These are phyloP conservation scores for Solanum phureja DNA, from an alignment of 257 asterid species.

Conservation along the genomic window DNA sequence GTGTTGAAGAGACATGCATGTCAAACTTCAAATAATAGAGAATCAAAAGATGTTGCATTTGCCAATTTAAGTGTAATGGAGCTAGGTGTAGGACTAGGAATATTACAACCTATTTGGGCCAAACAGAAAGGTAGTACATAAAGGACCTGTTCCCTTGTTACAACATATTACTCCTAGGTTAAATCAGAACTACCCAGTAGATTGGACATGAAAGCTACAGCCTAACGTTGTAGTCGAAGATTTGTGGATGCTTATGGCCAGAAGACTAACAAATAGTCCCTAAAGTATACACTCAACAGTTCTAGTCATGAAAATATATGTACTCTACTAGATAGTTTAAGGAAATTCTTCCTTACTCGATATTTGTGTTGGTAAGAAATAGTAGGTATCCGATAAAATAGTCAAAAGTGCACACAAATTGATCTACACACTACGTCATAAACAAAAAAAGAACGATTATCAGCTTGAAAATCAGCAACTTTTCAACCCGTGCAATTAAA, in stretches of 20 bases:
- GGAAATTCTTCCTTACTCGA: background rate
- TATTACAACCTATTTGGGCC: background rate
- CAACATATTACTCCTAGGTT: background rate
- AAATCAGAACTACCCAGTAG: background rate
- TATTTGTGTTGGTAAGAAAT: background rate
- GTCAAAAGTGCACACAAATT: background rate
- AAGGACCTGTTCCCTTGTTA: background rate
- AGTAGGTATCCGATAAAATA: background rate
- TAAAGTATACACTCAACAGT: background rate
- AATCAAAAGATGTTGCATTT: background rate
- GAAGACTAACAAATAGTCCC: background rate
- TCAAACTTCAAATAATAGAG: background rate
- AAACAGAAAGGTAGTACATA: background rate
- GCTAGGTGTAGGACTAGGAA: background rate
- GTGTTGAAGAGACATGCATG: background rate
- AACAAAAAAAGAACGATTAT: background rate
- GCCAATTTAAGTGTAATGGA: background rate
- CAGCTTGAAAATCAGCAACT: background rate
- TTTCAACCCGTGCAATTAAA: background rate
- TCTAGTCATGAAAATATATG: background rate
- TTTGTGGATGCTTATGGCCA: background rate
- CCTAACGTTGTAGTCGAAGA: background rate
- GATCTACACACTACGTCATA: background rate
- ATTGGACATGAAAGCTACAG: background rate
- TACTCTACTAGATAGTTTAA: background rate